A percentile compares a stretch with the other conserved stretches of the same genome.
Conservation (phyloP, 768 basidiomycete genomes). For the Macrolepiota albuminosa region DNA sequence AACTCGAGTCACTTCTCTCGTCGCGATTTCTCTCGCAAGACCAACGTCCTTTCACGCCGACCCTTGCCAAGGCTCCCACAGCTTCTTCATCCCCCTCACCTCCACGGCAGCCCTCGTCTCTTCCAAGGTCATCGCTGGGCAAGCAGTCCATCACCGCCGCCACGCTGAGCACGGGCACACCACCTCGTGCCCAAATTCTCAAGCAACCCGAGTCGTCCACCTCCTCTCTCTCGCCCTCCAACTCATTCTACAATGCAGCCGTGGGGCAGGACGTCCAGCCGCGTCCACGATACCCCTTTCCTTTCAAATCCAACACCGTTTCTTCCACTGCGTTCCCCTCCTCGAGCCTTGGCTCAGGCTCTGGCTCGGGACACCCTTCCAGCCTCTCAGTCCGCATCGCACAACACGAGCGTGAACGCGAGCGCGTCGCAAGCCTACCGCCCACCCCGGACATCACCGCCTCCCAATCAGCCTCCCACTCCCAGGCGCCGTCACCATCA, state of each 20-base stretch:
- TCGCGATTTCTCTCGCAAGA: constrained; percentile 69
- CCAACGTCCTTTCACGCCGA: constrained; percentile 67
- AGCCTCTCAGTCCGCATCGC: constrained; percentile 7
- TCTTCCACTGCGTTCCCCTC: constrained; percentile 8
- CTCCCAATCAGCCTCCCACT: constrained; percentile 4
- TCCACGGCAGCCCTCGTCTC: constrained; percentile 18
- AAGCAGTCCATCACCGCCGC: constrained; percentile 6
- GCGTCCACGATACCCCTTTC: constrained; percentile 18
- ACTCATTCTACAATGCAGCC: constrained; percentile 14
- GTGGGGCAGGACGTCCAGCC: constrained; percentile 4
- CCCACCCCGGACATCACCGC: background rate
- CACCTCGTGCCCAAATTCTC: constrained; percentile 11
- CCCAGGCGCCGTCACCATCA: background rate
- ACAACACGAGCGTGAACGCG: constrained; percentile 8
- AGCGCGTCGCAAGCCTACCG: constrained; percentile 6
- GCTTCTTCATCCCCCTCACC: constrained; percentile 22
- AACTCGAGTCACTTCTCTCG: constrained; percentile 71
- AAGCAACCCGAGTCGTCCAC: constrained; percentile 13
- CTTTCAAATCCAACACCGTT: constrained; percentile 27
- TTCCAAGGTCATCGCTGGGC: constrained; percentile 5
- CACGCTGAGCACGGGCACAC: background rate
- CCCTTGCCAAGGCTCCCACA: constrained; percentile 56
- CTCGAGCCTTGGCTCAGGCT: constrained; percentile 8
- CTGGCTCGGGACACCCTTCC: constrained; percentile 4
- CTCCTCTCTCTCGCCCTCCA: constrained; percentile 16